phyloP scores from a whole-genome alignment of 306 rosid species.

The Vigna trinervia region DNA sequence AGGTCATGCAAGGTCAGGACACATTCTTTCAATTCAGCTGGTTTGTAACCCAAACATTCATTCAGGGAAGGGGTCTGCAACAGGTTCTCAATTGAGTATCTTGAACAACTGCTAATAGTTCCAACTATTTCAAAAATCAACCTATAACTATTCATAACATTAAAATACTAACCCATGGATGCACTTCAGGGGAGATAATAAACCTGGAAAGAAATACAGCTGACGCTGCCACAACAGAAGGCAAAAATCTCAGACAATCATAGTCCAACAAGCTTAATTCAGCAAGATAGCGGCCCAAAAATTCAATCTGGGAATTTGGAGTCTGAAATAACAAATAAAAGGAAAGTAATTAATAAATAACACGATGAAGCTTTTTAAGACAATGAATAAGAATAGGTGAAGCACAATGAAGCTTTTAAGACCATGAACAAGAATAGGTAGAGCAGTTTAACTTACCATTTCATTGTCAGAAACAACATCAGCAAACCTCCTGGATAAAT shows the following conservation, averaged over 20 bases:
- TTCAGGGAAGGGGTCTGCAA: conserved; percentile 55
- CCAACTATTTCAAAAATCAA: neutral
- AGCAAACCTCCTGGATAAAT: conserved; percentile 54
- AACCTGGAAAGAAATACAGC: conserved; percentile 70
- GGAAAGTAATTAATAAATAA: conserved; percentile 30
- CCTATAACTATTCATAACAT: neutral
- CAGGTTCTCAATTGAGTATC: neutral
- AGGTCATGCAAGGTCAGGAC: conserved; percentile 66
- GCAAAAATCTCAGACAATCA: conserved; percentile 63
- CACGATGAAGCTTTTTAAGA: conserved; percentile 49
- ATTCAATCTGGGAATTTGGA: conserved; percentile 57
- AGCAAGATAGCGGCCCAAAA: conserved; percentile 67
- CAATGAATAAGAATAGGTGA: neutral
- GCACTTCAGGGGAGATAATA: conserved; percentile 54
- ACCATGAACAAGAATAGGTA: neutral
- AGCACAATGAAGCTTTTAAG: conserved; percentile 43
- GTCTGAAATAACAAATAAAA: conserved; percentile 47
- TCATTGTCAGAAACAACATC: conserved; percentile 48
- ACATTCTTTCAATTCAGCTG: conserved; percentile 66
- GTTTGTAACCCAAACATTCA: conserved; percentile 57
- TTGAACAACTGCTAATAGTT: neutral
- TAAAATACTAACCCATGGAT: conserved; percentile 76
- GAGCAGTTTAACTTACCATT: neutral
- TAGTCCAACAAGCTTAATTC: conserved; percentile 86
- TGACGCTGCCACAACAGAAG: conserved; percentile 85